Evolutionary conservation across 2,329 filamentous ascomycete species (phyloP), one percentile per base, ranked within the genome.

Genomic region (Scedosporium dehoogii): DNA sequence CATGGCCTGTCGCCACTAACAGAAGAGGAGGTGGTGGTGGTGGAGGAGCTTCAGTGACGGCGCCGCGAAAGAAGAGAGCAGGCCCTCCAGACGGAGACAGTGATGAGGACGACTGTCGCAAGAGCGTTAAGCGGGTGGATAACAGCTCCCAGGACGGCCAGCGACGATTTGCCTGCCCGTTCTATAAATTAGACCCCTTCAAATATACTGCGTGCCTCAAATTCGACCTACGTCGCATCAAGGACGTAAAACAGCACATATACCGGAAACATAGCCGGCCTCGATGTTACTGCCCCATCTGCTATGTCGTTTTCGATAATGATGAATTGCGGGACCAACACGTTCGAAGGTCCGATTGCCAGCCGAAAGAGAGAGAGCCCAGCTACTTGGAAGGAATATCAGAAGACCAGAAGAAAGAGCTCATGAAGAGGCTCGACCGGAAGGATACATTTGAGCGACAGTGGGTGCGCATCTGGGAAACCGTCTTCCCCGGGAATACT

Each of bases 211-310:
- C 63, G 16, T 68, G 66, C 53, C 61, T 66, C 41, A 65, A 60
- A 18, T 59, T 58, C 58, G 64, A 63, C 27, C 60, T 68, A 16
- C 63, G 58, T 2, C 64, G 66, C 9, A 67, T 68, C 27, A 62
- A 63, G 46, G 66, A 68, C 33, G 65, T 68, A 51, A 68, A 66
- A 56, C 66, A 67, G 56, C 66, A 68, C 42, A 62, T 68, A 3
- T 56, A 51, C 16, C 60, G 66, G 9, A 59, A 59, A 14, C 66
- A 68, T 44, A 60, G 53, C 1, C 61, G 56, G 44, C 51, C 57
- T 3, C 48, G 25, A 1, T 62, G 61, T 33, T 66, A 64, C 55
- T 67, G 63, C 55, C 63, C 65, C 1, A 61, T 27, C 6, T 66
- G 64, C 42, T 63, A 27, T 14, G 16, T 51, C n/a, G 42, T 29